Conservation (phyloP, 2,329 filamentous ascomycete species). For the Sporothrix sp. region DNA sequence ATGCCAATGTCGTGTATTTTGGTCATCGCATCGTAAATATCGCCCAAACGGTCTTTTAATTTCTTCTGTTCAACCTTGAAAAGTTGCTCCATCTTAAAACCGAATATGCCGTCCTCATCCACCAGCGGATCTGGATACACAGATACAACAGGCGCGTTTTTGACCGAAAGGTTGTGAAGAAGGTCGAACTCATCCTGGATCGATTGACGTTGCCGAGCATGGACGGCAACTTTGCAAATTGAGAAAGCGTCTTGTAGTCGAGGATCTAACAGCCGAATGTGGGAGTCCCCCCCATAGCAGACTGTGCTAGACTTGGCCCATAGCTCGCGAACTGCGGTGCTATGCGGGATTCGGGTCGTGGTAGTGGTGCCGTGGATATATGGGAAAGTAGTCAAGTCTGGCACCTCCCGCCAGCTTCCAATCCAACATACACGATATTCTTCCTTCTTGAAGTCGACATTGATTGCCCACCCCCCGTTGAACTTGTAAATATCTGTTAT, state of each 20-base stretch:
- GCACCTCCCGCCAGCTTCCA: neutral
- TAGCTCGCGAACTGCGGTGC: neutral
- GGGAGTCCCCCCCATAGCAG: neutral
- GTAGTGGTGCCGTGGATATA: neutral
- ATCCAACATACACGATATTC: neutral
- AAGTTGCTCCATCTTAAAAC: neutral
- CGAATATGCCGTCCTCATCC: constrained; percentile 2
- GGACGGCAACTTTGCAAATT: neutral
- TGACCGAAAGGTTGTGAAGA: neutral
- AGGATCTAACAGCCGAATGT: constrained; percentile 1
- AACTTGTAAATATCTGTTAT: neutral
- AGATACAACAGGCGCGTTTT: neutral
- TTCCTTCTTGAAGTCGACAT: neutral
- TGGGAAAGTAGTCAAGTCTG: neutral
- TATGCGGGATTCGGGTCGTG: neutral
- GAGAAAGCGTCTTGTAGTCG: neutral
- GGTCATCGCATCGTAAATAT: neutral
- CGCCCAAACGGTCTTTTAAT: neutral
- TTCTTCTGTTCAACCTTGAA: neutral
- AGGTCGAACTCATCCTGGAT: constrained; percentile 1
- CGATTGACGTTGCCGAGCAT: neutral
- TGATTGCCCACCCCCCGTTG: neutral
- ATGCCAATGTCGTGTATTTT: constrained; percentile 1
- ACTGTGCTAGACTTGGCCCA: constrained; percentile 1
- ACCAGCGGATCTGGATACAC: neutral